These are phyloP conservation scores for Pichia sp. DNA, from an alignment of 1,139 yeast species.

Conservation along the genomic window DNA sequence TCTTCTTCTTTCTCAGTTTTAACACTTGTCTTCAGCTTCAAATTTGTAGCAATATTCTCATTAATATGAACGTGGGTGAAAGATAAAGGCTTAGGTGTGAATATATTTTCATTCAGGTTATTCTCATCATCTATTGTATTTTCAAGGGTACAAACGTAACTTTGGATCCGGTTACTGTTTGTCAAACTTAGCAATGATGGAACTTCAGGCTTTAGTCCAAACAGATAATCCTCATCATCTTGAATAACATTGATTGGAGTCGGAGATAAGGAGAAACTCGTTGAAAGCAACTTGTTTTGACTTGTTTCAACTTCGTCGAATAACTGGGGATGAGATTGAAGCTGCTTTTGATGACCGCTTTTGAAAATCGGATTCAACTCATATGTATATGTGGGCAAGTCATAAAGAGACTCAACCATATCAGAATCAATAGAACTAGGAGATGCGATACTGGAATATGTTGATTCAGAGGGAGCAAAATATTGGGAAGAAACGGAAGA, in stretches of 20 bases:
- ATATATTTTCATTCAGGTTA: neutral
- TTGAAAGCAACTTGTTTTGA: neutral
- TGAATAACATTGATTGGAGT: neutral
- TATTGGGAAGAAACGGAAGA: conserved; percentile 1
- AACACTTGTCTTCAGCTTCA: no score
- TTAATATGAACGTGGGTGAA: neutral
- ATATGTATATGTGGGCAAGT: conserved; percentile 2
- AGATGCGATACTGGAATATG: neutral
- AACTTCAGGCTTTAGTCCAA: conserved; percentile 9
- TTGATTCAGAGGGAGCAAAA: neutral
- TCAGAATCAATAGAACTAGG: conserved; percentile 8
- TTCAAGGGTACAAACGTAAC: conserved; percentile 11
- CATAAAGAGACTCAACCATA: conserved; percentile 1
- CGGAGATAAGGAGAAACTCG: neutral
- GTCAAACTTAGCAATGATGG: conserved; percentile 2
- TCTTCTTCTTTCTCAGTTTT: no score
- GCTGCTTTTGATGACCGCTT: neutral
- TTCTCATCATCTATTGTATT: neutral
- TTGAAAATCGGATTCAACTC: neutral
- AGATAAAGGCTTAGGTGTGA: neutral
- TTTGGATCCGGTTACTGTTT: conserved; percentile 5
- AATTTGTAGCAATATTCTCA: no score
- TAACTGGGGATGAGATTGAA: neutral
- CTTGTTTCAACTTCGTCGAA: neutral
- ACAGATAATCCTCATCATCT: conserved; percentile 3